Conservation (phyloP, 305 asterid genomes). For the Solanum hybrid region DNA sequence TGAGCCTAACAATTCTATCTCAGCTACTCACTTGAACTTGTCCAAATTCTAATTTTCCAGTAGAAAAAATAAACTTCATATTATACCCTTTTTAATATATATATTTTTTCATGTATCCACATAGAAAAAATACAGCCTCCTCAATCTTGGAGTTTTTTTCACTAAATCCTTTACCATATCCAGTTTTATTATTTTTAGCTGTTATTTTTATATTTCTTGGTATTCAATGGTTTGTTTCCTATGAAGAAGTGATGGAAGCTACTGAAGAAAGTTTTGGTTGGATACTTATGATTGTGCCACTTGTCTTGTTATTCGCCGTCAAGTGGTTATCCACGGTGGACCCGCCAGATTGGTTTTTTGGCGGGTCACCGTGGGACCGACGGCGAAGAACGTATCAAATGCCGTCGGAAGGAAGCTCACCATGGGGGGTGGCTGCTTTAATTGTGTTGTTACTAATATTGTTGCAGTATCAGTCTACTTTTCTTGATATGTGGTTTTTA, state of each 20-base stretch:
- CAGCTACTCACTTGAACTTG: neutral
- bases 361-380: slow-evolving; percentile 39
- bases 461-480: slow-evolving; percentile 48
- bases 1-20: neutral
- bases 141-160: slow-evolving; percentile 46
- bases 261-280: slow-evolving; percentile 67
- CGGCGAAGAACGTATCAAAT: slow-evolving; percentile 21
- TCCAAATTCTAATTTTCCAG: neutral
- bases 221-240: slow-evolving; percentile 69
- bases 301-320: slow-evolving; percentile 45
- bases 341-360: slow-evolving; percentile 20
- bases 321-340: slow-evolving; percentile 44
- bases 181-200: slow-evolving; percentile 51
- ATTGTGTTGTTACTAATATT: slow-evolving; percentile 19
- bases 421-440: slow-evolving; percentile 32
- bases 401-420: slow-evolving; percentile 48
- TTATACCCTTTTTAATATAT: neutral
- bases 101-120: slow-evolving; percentile 4
- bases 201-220: slow-evolving; percentile 64
- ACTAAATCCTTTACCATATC: slow-evolving; percentile 60
- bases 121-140: slow-evolving; percentile 33
- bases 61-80: neutral
- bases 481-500: slow-evolving; percentile 68
- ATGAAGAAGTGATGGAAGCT: slow-evolving; percentile 55
- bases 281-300: slow-evolving; percentile 55